Evolutionary conservation across 805 yeast genomes (phyloP).

Genomic region (Trichomonascus vanleenenianus): DNA sequence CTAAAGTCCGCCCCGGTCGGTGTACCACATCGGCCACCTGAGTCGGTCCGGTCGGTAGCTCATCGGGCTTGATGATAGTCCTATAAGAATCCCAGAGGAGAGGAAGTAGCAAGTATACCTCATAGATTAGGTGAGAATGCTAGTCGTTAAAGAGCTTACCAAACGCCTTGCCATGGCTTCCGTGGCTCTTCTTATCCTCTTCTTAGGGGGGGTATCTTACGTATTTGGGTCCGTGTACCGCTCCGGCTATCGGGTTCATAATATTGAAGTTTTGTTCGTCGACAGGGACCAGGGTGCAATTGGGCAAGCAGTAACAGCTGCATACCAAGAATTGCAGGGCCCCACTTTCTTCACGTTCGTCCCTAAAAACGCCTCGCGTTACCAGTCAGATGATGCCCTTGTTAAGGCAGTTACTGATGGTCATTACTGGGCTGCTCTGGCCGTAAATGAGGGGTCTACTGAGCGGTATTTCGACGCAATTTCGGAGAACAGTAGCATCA

Average conservation of each 20-base stretch:
- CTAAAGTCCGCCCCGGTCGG: too few species aligned
- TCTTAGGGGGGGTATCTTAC: conserved; percentile 8
- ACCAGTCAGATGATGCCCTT: not conserved
- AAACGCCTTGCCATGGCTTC: not conserved
- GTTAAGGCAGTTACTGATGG: conserved; percentile 5
- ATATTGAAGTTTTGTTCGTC: conserved; percentile 8
- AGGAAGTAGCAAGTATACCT: too few species aligned
- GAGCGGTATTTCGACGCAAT: conserved; percentile 3
- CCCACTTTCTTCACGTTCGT: conserved; percentile 7
- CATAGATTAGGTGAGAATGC: too few species aligned
- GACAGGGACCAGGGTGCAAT: conserved; percentile 8
- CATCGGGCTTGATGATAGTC: too few species aligned
- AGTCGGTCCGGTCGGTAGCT: too few species aligned
- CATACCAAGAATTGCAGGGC: conserved; percentile 7
- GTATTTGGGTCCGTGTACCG: conserved; percentile 8
- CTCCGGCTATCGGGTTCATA: conserved; percentile 1
- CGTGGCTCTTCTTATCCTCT: conserved; percentile 1
- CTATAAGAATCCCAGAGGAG: too few species aligned
- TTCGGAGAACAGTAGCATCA: not conserved
- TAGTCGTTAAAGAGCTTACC: too few species aligned
- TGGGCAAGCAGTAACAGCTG: conserved; percentile 5
- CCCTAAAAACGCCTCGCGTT: not conserved
- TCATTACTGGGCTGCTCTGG: conserved; percentile 11
- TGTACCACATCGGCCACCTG: too few species aligned
- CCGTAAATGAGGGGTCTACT: conserved; percentile 5